Conservation (phyloP, 345 rosid species). For the Populus pruinosa region DNA sequence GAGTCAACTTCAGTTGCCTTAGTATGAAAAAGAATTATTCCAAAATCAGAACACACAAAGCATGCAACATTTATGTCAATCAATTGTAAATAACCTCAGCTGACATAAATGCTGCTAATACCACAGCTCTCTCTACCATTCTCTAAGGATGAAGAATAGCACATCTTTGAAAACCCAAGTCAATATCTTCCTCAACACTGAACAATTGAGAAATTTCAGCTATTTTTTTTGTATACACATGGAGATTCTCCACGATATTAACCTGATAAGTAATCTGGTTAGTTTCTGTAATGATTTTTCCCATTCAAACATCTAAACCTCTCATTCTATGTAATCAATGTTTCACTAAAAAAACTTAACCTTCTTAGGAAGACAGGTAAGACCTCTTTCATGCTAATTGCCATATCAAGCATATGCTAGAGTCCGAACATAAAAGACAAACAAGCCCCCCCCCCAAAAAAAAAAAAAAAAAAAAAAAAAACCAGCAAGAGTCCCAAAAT, state of each 20-base stretch:
- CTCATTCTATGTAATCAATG: no score
- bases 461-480: no score
- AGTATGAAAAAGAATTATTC: background rate
- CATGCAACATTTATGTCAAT: background rate
- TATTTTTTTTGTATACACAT: background rate
- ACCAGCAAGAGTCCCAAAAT: background rate
- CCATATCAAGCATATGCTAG: background rate
- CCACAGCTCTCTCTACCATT: background rate
- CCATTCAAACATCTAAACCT: background rate
- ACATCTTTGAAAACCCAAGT: background rate
- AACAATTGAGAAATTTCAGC: background rate
- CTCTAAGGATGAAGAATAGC: background rate
- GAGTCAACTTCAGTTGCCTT: background rate
- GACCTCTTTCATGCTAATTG: background rate
- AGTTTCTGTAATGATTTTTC: background rate
- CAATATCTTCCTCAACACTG: background rate
- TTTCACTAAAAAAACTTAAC: no score
- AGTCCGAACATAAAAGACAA: background rate
- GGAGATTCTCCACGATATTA: background rate
- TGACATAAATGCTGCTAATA: background rate
- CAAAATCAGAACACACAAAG: background rate
- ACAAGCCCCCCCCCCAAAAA: background rate
- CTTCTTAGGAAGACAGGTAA: background rate
- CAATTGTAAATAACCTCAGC: background rate
- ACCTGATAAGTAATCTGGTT: background rate